Evolutionary conservation across 106 monocot genomes (phyloP).

Genomic region (Allium fistulosum): DNA sequence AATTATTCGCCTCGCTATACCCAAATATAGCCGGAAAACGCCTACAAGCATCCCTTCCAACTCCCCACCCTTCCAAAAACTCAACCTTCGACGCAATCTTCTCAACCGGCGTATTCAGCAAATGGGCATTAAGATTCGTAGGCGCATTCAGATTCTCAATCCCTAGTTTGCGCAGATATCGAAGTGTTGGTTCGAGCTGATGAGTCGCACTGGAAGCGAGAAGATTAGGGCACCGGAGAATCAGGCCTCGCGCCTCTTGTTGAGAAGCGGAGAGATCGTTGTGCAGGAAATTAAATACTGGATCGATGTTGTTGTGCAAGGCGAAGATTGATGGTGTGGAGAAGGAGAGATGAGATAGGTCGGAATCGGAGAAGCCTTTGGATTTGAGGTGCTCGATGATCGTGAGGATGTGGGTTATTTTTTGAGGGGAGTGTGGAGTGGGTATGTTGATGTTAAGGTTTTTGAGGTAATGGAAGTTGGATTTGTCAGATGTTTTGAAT

Average conservation of each 20-base stretch:
- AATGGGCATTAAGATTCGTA: slow-evolving; percentile 30
- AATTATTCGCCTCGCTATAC: slow-evolving; percentile 46
- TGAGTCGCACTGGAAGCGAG: slow-evolving; percentile 17
- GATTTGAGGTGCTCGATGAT: slow-evolving; percentile 23
- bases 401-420: slow-evolving; percentile 11
- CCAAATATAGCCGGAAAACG: slow-evolving; percentile 46
- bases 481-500: slow-evolving; percentile 16
- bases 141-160: slow-evolving; percentile 23
- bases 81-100: slow-evolving; percentile 34
- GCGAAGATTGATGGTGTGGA: slow-evolving; percentile 34
- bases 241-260: slow-evolving; percentile 16
- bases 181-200: slow-evolving; percentile 43
- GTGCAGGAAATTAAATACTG: slow-evolving; percentile 30
- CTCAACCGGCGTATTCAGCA: slow-evolving; percentile 41
- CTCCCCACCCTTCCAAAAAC: slow-evolving; percentile 28
- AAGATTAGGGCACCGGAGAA: slow-evolving; percentile 31
- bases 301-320: slow-evolving; percentile 18
- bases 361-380: slow-evolving; percentile 30
- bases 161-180: slow-evolving; percentile 18
- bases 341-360: slow-evolving; percentile 25
- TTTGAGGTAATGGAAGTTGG: slow-evolving; percentile 16
- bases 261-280: slow-evolving; percentile 17
- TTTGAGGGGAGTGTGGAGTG: slow-evolving; percentile 1
- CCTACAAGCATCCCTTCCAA: slow-evolving; percentile 17
- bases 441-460: slow-evolving; percentile 20